A percentile compares a stretch with the other conserved stretches of the same genome.
These are phyloP conservation scores for Jamesozyma hellenica DNA, from an alignment of 805 yeast species.

Conservation along the genomic window DNA sequence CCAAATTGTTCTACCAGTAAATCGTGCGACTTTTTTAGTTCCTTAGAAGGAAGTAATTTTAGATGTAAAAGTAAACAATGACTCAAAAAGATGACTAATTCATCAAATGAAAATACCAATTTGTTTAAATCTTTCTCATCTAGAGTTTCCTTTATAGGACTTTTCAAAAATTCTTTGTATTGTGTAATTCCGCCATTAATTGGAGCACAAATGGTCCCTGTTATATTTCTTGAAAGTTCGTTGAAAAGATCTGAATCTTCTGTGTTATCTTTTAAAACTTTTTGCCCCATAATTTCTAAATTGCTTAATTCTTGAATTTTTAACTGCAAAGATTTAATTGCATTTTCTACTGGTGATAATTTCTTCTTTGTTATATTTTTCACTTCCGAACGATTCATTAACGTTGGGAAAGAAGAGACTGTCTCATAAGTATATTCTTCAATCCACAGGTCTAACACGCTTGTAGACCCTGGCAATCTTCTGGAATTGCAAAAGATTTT, in stretches of 20 bases:
- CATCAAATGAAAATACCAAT: slow-evolving; percentile 44
- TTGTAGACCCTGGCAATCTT: slow-evolving; percentile 62
- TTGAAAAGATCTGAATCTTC: slow-evolving; percentile 42
- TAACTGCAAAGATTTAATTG: slow-evolving; percentile 51
- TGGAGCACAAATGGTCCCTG: slow-evolving; percentile 87
- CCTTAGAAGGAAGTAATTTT: slow-evolving; percentile 41
- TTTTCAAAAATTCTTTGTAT: slow-evolving; percentile 55
- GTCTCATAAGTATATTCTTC: slow-evolving; percentile 79
- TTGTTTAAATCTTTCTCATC: slow-evolving; percentile 23
- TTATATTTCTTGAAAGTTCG: slow-evolving; percentile 57
- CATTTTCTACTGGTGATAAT: slow-evolving; percentile 79
- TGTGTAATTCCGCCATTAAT: slow-evolving; percentile 89
- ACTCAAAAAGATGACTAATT: slow-evolving; percentile 53
- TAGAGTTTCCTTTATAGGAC: slow-evolving; percentile 23
- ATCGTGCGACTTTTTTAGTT: slow-evolving; percentile 55
- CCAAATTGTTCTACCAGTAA: slow-evolving; percentile 52
- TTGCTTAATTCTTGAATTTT: slow-evolving; percentile 67
- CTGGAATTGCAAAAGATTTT: slow-evolving; percentile 59
- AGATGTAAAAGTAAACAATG: slow-evolving; percentile 64
- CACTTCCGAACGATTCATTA: slow-evolving; percentile 77
- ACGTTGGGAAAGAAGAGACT: slow-evolving; percentile 67
- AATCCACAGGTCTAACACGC: slow-evolving; percentile 74
- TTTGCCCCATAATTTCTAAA: slow-evolving; percentile 49
- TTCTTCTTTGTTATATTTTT: slow-evolving; percentile 38
- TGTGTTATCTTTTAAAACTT: slow-evolving; percentile 42